phyloP scores from a whole-genome alignment of 179 eudicot species.

The Patellifolia procumbens region DNA sequence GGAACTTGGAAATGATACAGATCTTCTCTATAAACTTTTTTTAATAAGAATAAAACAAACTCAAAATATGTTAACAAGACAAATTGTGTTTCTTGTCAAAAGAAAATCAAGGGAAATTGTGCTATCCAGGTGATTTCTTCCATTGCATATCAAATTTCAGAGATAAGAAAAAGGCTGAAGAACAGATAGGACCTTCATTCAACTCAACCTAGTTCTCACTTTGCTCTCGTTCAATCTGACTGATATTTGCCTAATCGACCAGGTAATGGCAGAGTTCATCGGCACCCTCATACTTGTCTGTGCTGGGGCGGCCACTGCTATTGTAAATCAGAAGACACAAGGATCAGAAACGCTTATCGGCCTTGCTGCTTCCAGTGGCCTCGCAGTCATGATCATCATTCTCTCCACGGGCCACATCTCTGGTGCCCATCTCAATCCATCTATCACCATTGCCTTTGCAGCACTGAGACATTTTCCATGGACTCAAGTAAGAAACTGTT shows the following conservation, averaged over 20 bases:
- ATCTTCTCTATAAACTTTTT: too few species aligned
- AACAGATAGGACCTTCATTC: conserved; percentile 2
- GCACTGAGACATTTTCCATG: conserved; percentile 94
- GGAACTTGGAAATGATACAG: too few species aligned
- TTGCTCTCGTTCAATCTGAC: conserved; percentile 14
- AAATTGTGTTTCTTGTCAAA: too few species aligned
- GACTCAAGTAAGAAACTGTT: conserved; percentile 60
- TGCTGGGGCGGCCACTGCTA: conserved; percentile 73
- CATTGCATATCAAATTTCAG: background rate
- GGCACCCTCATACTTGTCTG: conserved; percentile 84
- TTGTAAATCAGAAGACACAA: conserved; percentile 75
- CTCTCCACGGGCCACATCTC: conserved; percentile 92
- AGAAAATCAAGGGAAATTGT: background rate
- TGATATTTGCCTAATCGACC: conserved; percentile 25
- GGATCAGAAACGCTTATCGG: conserved; percentile 84
- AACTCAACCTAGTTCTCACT: conserved; percentile 18
- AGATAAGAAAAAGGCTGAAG: background rate
- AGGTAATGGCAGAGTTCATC: conserved; percentile 93
- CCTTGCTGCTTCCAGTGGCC: conserved; percentile 73
- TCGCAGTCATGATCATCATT: conserved; percentile 91
- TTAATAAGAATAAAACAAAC: background rate
- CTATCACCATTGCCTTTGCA: conserved; percentile 83
- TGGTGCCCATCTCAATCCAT: conserved; percentile 92
- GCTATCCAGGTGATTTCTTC: background rate
- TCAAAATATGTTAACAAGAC: too few species aligned